Evolutionary conservation across 305 asterid genomes (phyloP), one percentile per base, ranked within the genome.

Genomic region (Fraxinus xanthoxyloides): DNA sequence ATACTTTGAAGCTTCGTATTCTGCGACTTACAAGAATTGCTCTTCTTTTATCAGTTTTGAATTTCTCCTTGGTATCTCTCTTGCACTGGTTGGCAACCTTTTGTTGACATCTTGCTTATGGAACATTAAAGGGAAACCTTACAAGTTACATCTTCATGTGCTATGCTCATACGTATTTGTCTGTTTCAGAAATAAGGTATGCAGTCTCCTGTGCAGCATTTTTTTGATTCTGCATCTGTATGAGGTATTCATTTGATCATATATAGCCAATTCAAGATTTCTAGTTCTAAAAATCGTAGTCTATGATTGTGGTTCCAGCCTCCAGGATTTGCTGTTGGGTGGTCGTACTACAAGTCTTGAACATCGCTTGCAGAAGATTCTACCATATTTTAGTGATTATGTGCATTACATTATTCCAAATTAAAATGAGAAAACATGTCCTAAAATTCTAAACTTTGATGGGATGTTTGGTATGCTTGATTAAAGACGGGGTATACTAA

Each of bases 111-210:
- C 98, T 72, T 97, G 98, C 79, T 36, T 93, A 63, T 90, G 98
- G 90, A 96, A 96, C 84, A 84, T 94, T 67, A 93, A 90, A 9
- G 95, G 94, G 84, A 96, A 94, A 72, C 94, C 96, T 78, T 93
- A 92, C n/a, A n/a, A n/a, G n/a, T n/a, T n/a, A n/a, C 91, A 91
- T 92, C 87, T 96, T 94, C 95, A 87, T 97, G 17, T 92, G 94
- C 1, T 38, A 9, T 84, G 98, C 91, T 82, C 98, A 94, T 76
- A 90, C 98, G 0, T 87, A 94, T 83, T 88, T 96, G 56, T 90
- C 98, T 43, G 92, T 94, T 84, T 94, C 98, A 19, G 67, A 21
- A 34, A 34, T 34, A 34, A 34, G 38, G 38, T 1, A 56, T n/a
- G 7, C 2, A 54, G 24, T 43, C 17, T 13, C 4, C n/a, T 12